Conservation (phyloP, 768 basidiomycete species). For the Pisolithus microcarpus region DNA sequence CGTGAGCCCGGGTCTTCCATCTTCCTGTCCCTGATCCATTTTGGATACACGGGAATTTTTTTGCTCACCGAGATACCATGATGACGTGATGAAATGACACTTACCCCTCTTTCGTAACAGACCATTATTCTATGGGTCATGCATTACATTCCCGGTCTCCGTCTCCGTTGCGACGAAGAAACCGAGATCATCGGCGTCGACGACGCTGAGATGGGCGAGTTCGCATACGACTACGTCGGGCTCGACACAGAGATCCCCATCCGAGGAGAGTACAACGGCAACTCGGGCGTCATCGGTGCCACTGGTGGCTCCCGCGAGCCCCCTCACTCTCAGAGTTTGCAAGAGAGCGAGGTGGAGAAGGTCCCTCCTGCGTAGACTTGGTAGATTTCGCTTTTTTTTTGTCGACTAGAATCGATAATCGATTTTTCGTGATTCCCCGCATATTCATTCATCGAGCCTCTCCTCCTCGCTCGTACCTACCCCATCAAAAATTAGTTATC, state of each 20-base stretch:
- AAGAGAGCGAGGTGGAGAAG: slow-evolving; percentile 25
- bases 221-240: slow-evolving; percentile 81
- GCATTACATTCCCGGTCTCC: slow-evolving; percentile 78
- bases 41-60: too few species aligned
- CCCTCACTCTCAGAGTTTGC: slow-evolving; percentile 23
- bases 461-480: not conserved
- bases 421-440: not conserved
- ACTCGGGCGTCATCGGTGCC: slow-evolving; percentile 9
- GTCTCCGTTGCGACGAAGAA: slow-evolving; percentile 60
- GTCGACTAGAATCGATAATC: not conserved
- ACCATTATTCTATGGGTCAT: slow-evolving; percentile 82
- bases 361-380: not conserved
- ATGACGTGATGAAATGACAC: not conserved
- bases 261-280: slow-evolving; percentile 24
- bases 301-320: slow-evolving; percentile 30
- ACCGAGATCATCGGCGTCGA: slow-evolving; percentile 81
- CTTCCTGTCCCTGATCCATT: too few species aligned
- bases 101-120: slow-evolving; percentile 32
- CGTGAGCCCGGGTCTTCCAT: too few species aligned
- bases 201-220: slow-evolving; percentile 86
- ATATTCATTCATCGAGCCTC: not conserved
- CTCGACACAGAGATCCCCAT: slow-evolving; percentile 47
- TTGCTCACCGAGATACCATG: too few species aligned
- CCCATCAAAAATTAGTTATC: not conserved
- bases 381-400: not conserved